A percentile compares a stretch with the other conserved stretches of the same genome.
phyloP scores from a whole-genome alignment of 176 grass and related monocot species.

The Echinochloa phyllopogon region DNA sequence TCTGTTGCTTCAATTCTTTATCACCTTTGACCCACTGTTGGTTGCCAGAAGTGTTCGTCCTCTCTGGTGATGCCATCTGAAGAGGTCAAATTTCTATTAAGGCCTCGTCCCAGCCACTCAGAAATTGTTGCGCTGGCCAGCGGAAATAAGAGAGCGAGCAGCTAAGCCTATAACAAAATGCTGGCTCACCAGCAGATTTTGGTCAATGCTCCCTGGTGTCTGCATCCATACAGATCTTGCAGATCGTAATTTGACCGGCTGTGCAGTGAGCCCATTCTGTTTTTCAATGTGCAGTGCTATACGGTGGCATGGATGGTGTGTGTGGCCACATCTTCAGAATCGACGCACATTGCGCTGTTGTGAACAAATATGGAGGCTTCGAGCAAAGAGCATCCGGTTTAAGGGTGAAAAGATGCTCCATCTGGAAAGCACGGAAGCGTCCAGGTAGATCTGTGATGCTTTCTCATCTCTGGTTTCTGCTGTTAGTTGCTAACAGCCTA shows the following conservation, averaged over 20 bases:
- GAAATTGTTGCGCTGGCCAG: slow-evolving; percentile 19
- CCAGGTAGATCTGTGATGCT: neutral
- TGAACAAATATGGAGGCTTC: neutral
- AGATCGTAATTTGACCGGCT: slow-evolving; percentile 18
- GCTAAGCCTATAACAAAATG: neutral
- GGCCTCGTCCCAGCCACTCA: slow-evolving; percentile 30
- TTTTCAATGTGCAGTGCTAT: neutral
- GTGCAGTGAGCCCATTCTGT: neutral
- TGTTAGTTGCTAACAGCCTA: slow-evolving; percentile 46
- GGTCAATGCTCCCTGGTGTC: slow-evolving; percentile 34
- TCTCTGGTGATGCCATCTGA: slow-evolving; percentile 13
- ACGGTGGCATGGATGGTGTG: neutral
- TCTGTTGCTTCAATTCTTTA: slow-evolving; percentile 25
- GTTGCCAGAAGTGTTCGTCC: neutral
- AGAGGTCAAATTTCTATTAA: slow-evolving; percentile 33
- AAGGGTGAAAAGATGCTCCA: neutral
- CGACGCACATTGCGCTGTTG: neutral
- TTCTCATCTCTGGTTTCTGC: slow-evolving; percentile 11
- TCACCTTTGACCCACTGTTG: neutral
- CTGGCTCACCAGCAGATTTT: slow-evolving; percentile 15
- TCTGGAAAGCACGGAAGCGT: neutral
- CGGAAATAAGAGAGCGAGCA: neutral
- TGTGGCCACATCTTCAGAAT: neutral
- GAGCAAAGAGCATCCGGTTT: neutral
- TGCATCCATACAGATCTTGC: slow-evolving; percentile 20